A percentile compares a stretch with the other conserved stretches of the same genome.
Conservation (phyloP, 73 alveolate species). For the Breviolum minutum region DNA sequence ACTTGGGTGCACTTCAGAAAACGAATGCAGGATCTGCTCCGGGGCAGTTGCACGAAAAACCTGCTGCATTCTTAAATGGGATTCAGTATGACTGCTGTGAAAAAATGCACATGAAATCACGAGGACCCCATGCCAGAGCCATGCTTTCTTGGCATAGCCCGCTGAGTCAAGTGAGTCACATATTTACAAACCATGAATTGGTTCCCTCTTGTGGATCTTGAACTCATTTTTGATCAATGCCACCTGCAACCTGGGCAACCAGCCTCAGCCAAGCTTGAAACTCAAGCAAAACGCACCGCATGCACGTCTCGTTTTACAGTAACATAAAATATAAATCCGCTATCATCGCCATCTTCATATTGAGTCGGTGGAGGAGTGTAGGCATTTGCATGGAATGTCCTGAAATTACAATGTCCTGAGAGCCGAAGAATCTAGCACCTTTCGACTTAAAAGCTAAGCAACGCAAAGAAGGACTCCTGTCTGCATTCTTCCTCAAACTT, state of each 20-base stretch:
- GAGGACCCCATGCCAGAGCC: neutral
- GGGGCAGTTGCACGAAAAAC: constrained; percentile 35
- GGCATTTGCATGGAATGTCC: too few species aligned
- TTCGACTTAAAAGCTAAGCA: neutral
- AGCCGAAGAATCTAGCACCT: too few species aligned
- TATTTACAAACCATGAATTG: neutral
- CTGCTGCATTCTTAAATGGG: neutral
- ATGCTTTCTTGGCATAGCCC: neutral
- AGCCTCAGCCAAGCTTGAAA: neutral
- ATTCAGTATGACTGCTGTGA: neutral
- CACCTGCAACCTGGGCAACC: constrained; percentile 51
- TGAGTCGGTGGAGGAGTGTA: too few species aligned
- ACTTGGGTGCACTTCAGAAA: neutral
- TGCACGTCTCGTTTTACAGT: too few species aligned
- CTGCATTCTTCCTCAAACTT: constrained; percentile 85
- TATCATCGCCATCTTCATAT: too few species aligned
- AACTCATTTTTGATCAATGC: constrained; percentile 27
- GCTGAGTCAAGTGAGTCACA: neutral
- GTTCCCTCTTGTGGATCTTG: neutral
- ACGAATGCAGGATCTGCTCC: neutral
- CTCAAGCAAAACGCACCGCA: too few species aligned
- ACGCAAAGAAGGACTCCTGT: constrained; percentile 89
- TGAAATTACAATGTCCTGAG: too few species aligned
- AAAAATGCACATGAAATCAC: neutral
- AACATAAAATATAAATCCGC: too few species aligned